Evolutionary conservation across 2,329 filamentous ascomycete species (phyloP).

Genomic region (Colletotrichum theobromicola): DNA sequence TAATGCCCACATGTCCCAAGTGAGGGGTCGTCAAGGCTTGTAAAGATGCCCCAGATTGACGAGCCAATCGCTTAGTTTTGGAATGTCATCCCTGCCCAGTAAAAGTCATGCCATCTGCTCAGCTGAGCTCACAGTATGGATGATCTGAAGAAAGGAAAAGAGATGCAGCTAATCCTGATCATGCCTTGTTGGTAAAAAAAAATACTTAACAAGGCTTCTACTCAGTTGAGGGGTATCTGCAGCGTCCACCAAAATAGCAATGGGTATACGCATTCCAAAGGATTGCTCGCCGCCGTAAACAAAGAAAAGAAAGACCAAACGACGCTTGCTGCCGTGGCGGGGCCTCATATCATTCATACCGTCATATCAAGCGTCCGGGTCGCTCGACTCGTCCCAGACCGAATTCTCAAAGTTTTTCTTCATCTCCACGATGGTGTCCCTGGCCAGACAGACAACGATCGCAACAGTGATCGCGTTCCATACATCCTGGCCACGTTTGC

Average conservation of each 20-base stretch:
- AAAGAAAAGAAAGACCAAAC: background rate
- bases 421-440: conserved; percentile 42
- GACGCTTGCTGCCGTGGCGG: background rate
- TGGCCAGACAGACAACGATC: conserved; percentile 42
- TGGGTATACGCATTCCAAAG: conserved; percentile 16
- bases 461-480: conserved; percentile 51
- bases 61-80: background rate
- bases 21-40: background rate
- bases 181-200: background rate
- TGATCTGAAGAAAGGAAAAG: background rate
- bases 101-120: background rate
- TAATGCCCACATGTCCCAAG: background rate
- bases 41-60: background rate
- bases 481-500: conserved; percentile 42
- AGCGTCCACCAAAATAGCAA: background rate
- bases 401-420: conserved; percentile 39
- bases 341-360: background rate
- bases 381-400: conserved; percentile 35
- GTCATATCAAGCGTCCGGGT: conserved; percentile 39
- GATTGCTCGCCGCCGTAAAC: background rate
- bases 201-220: background rate
- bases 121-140: background rate
- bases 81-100: background rate
- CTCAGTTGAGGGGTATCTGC: conserved; percentile 2
- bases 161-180: background rate